Percentiles rank a stretch among this genome's conserved stretches.
Evolutionary conservation across 2,329 filamentous ascomycete species (phyloP).

Genomic region (Penicillium sp.): DNA sequence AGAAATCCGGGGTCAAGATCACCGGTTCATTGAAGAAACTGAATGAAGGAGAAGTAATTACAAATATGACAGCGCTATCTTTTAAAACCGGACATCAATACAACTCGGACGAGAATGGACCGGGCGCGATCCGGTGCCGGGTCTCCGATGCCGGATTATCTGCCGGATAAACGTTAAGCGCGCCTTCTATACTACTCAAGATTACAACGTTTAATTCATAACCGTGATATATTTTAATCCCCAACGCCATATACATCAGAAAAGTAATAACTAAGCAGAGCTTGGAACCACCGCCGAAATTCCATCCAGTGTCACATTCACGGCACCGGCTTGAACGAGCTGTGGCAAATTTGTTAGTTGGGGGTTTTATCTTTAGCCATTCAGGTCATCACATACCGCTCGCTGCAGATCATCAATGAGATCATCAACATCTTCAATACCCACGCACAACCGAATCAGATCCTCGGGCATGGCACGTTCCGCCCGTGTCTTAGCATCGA

Average conservation of each 20-base stretch:
- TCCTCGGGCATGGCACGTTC: conserved; percentile 95
- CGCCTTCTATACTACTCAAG: background rate
- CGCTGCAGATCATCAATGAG: conserved; percentile 88
- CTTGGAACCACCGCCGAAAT: conserved; percentile 58
- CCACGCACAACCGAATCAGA: conserved; percentile 91
- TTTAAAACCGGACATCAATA: conserved; percentile 4
- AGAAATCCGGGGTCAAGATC: background rate
- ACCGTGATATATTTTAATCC: conserved; percentile 10
- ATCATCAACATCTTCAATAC: conserved; percentile 91
- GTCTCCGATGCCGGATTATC: conserved; percentile 32
- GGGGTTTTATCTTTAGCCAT: conserved; percentile 7
- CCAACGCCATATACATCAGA: conserved; percentile 16
- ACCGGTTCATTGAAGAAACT: conserved; percentile 3
- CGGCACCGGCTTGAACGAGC: conserved; percentile 92
- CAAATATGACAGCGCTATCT: conserved; percentile 6
- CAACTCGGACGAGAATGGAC: conserved; percentile 28
- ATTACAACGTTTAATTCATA: background rate
- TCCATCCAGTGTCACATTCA: conserved; percentile 79
- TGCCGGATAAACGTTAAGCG: conserved; percentile 9
- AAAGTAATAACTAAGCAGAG: conserved; percentile 1
- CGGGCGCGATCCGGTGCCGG: conserved; percentile 19
- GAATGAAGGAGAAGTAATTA: conserved; percentile 20
- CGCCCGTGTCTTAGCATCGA: conserved; percentile 87
- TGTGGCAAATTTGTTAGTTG: conserved; percentile 35
- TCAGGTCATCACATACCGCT: conserved; percentile 65